Conservation (phyloP, 2,329 filamentous ascomycete genomes). For the Basipetospora chlamydospora region DNA sequence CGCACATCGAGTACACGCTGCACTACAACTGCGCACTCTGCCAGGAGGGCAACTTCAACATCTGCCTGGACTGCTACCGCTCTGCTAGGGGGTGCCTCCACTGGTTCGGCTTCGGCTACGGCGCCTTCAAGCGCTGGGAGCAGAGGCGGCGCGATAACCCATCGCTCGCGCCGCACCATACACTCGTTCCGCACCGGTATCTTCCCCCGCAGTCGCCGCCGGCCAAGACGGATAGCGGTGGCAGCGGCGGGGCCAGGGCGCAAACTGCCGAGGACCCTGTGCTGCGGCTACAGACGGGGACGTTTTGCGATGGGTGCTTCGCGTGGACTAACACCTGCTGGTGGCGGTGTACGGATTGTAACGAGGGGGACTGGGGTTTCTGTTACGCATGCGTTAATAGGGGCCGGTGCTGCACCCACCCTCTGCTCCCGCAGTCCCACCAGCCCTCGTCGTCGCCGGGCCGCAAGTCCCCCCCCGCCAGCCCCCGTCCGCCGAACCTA, state of each 20-base stretch:
- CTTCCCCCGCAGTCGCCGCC: conserved; percentile 31
- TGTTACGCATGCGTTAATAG: conserved; percentile 79
- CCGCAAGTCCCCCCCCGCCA: conserved; percentile 24
- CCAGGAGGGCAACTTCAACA: conserved; percentile 54
- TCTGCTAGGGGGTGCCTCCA: conserved; percentile 61
- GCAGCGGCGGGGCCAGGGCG: no score
- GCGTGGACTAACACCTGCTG: conserved; percentile 68
- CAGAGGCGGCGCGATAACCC: conserved; percentile 25
- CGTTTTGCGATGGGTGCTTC: conserved; percentile 69
- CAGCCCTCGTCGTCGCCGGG: conserved; percentile 25
- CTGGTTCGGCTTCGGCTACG: conserved; percentile 78
- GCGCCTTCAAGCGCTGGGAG: conserved; percentile 55
- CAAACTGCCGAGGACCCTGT: conserved; percentile 54
- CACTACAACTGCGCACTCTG: conserved; percentile 74
- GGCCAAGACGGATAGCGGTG: conserved; percentile 19
- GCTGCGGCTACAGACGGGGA: conserved; percentile 57
- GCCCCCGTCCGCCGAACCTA: conserved; percentile 28
- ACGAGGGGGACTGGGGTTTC: conserved; percentile 89
- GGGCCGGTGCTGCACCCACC: conserved; percentile 67
- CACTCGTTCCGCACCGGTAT: conserved; percentile 44
- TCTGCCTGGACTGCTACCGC: conserved; percentile 73
- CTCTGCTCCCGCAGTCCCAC: conserved; percentile 62
- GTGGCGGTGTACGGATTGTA: conserved; percentile 80
- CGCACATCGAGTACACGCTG: conserved; percentile 68
- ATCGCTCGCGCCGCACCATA: conserved; percentile 35